phyloP scores from a whole-genome alignment of 2,329 filamentous ascomycete species.

The Claviceps quebecensis region DNA sequence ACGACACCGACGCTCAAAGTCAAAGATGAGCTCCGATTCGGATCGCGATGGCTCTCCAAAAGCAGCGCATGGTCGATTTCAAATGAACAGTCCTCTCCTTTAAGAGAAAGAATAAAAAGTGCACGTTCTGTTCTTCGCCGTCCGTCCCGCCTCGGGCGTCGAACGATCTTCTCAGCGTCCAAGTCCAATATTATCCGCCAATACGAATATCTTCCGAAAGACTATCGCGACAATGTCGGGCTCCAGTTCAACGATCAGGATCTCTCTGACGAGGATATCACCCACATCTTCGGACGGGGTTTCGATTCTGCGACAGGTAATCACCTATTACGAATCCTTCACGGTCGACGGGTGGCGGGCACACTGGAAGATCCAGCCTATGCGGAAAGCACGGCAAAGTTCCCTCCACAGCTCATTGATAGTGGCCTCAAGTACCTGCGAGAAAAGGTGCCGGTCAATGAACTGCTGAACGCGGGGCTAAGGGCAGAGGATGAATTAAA shows the following conservation, averaged over 20 bases:
- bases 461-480: constrained; percentile 45
- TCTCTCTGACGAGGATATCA: constrained; percentile 33
- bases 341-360: constrained; percentile 49
- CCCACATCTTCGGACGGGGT: constrained; percentile 34
- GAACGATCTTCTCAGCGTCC: constrained; percentile 21
- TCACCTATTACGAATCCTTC: constrained; percentile 40
- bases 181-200: constrained; percentile 28
- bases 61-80: background rate
- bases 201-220: constrained; percentile 43
- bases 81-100: background rate
- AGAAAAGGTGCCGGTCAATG: constrained; percentile 39
- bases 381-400: constrained; percentile 31
- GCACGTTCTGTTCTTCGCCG: background rate
- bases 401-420: constrained; percentile 25
- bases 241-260: constrained; percentile 37
- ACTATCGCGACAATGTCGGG: constrained; percentile 41
- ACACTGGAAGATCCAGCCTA: constrained; percentile 46
- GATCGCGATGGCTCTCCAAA: constrained; percentile 7
- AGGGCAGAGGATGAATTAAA: constrained; percentile 49
- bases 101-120: constrained; percentile 2
- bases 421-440: constrained; percentile 42
- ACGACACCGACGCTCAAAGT: background rate
- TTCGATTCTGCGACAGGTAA: constrained; percentile 34
- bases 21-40: background rate
- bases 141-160: constrained; percentile 10